Evolutionary conservation across 2,329 filamentous ascomycete genomes (phyloP).

Genomic region (Neonectria punicea): DNA sequence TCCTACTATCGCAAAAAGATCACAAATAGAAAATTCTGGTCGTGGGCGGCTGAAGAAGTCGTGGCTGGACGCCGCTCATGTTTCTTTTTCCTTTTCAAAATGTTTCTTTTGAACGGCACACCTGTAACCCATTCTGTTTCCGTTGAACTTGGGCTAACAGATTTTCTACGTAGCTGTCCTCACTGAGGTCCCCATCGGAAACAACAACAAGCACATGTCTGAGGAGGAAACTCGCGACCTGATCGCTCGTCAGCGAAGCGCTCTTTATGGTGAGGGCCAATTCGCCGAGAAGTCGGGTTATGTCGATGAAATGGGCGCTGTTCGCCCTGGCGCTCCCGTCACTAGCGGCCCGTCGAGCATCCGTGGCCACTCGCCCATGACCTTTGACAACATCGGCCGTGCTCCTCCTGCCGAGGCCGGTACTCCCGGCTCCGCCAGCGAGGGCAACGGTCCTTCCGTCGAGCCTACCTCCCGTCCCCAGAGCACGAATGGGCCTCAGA

Average conservation of each 20-base stretch:
- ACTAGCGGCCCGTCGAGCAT: slow-evolving; percentile 71
- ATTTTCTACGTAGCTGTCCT: slow-evolving; percentile 61
- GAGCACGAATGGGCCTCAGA: slow-evolving; percentile 86
- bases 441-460: slow-evolving; percentile 61
- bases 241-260: slow-evolving; percentile 94
- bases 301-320: slow-evolving; percentile 73
- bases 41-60: slow-evolving; percentile 39
- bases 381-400: slow-evolving; percentile 71
- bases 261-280: slow-evolving; percentile 83
- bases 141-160: slow-evolving; percentile 51
- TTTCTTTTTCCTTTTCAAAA: slow-evolving; percentile 38
- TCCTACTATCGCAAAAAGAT: slow-evolving; percentile 51
- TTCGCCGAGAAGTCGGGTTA: slow-evolving; percentile 76
- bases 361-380: slow-evolving; percentile 82
- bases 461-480: slow-evolving; percentile 74
- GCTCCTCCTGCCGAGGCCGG: slow-evolving; percentile 51
- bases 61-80: slow-evolving; percentile 37
- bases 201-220: slow-evolving; percentile 90
- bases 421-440: slow-evolving; percentile 54
- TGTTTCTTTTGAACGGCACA: slow-evolving; percentile 35
- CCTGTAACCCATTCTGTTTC: slow-evolving; percentile 43
- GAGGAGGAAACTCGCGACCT: slow-evolving; percentile 96
- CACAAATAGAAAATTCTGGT: slow-evolving; percentile 53
- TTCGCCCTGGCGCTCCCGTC: slow-evolving; percentile 73
- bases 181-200: slow-evolving; percentile 56